Base-by-base conservation (phyloP, 78 protist genomes). In the Dictyostelium intermedium region DNA sequence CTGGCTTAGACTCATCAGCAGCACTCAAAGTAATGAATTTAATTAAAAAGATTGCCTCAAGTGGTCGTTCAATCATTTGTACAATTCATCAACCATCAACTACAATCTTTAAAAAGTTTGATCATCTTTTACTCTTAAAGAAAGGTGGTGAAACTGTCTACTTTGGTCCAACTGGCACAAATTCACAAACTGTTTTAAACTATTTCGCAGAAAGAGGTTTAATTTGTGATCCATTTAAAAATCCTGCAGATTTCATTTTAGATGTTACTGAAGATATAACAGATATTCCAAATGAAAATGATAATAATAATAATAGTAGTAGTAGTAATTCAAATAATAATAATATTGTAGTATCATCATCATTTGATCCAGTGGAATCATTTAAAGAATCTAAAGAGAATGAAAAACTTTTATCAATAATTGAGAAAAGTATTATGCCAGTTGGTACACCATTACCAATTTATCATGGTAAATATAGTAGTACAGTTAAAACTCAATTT, bases 11-110 rank as follows among this genome's bases (percentile, higher is more conserved):
- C 35, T 73, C 92, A 13, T 63, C 82, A 20, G 91, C 85, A 3
- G 97, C 97, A 6, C 60, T 84, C 0, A 87, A 85, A 23, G 96
- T 93, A 25, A 93, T 93, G 92, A 77, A 63, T 23, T 66, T 69
- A 6, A 93, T 93, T 37, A 86, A 85, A 39, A 93, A 53, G 53
- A 93, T 93, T 45, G 81, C 96, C 4, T 47, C 39, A 18, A 32
- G 60, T 69, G 96, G 96, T 27, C 73, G 94, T 41, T 25, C 85
- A 6, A 76, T 94, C 7, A 85, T 94, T 45, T 82, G 92, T 76
- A 83, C 98, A 72, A 97, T 98, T 76, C 99, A 98, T 80, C 99
- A 98, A 95, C 99, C 99, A 0, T 60, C 95, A 37, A 66, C 92
- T 13, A 30, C 43, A 3, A 73, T 98, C 34, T 93, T 95, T 43